These are phyloP conservation scores for Iris macrosiphon DNA, from an alignment of 106 monocot genomes.

Conservation along the genomic window DNA sequence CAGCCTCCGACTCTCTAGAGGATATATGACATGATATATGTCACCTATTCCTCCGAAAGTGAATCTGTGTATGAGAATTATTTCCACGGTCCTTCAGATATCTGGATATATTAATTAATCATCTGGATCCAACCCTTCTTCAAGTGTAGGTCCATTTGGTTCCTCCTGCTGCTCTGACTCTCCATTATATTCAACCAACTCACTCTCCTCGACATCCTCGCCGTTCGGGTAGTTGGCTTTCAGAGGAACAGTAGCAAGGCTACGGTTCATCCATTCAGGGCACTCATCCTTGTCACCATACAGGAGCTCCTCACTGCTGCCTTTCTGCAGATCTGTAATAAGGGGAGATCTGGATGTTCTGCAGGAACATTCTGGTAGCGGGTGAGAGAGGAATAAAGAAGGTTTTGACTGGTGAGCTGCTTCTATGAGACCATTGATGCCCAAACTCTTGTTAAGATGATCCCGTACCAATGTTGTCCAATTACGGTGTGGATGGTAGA, in stretches of 20 bases:
- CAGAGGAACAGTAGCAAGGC: constrained; percentile 15
- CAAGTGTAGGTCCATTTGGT: constrained; percentile 15
- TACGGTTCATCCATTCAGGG: constrained; percentile 51
- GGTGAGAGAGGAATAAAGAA: constrained; percentile 69
- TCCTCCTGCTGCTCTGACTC: constrained; percentile 20
- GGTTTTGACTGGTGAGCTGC: constrained; percentile 44
- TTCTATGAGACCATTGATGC: constrained; percentile 43
- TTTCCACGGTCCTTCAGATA: not conserved
- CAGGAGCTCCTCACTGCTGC: constrained; percentile 13
- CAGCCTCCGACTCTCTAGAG: no score
- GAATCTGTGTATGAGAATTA: not conserved
- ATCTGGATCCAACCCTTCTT: constrained; percentile 79
- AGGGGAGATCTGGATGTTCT: constrained; percentile 14
- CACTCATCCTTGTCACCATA: constrained; percentile 44
- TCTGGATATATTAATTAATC: constrained; percentile 51
- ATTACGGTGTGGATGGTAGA: constrained; percentile 64
- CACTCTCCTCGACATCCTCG: constrained; percentile 23
- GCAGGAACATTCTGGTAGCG: constrained; percentile 86
- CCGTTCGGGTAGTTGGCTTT: constrained; percentile 13
- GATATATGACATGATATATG: no score
- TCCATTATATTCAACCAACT: constrained; percentile 9
- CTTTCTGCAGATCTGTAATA: not conserved
- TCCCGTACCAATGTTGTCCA: constrained; percentile 50
- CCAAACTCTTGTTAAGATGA: constrained; percentile 60
- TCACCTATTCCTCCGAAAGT: not conserved